Evolutionary conservation across 805 yeast genomes (phyloP), one percentile per base, ranked within the genome.

Genomic region (Ogataea methanolica): DNA sequence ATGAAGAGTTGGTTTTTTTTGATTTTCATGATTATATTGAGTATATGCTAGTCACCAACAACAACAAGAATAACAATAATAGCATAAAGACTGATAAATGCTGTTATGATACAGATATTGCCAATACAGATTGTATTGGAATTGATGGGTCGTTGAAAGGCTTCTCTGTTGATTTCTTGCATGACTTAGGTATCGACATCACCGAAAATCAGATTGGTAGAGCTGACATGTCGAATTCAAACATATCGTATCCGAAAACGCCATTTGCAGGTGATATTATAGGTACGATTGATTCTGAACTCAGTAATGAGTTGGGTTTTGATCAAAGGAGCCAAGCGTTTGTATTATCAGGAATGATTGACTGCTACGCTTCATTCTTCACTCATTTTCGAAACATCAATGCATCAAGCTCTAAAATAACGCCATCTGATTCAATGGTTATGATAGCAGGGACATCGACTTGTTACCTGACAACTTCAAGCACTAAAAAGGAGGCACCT

Each of bases 401-500:
- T 29, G 12, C 2, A 9, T 29, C 11, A 17, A 37, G 33, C 14
- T 6, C 31, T 9, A 21, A 17, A 3, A 14, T 36, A 4, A 36
- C 35, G 16, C 49, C 59, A 3, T 51, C 46, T 22, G 35, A 53
- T 6, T 56, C 70, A 5, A 52, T 80, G 22, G 67, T 77, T 1
- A 70, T 79, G 74, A 75, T 79, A 6, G 87, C 84, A 1, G 85
- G 85, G 0, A 81, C 85, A 0, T 78, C 83, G 6, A 79, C 85
- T 0, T 81, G 87, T 51, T 79, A 69, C 50, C 51, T 79, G 14
- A 54, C 66, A 12, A 66, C 69, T 0, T 62, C 67, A 23, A 52
- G 48, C 0, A 29, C 48, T 0, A 22, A 33, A 7, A 44, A 29
- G 3, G 41, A 36, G 11, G 41, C 54, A 8, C 59, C 60, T 3